phyloP scores from a whole-genome alignment of 2,329 filamentous ascomycete genomes.

The Paracamarosporium sp. region DNA sequence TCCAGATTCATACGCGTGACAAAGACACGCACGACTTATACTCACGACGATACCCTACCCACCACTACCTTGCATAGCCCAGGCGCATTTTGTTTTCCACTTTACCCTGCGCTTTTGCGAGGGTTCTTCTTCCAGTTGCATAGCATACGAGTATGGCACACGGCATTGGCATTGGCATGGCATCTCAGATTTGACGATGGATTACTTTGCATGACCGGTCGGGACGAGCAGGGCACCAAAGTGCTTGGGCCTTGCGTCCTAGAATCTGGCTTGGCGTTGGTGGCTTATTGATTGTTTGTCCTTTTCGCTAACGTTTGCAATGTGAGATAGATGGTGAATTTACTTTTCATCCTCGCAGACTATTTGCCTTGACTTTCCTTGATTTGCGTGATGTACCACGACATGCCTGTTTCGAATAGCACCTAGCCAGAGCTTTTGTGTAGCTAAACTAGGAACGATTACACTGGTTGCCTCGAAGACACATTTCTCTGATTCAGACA shows the following conservation, averaged over 20 bases:
- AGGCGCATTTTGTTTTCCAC: slow-evolving; percentile 29
- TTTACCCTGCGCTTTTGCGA: slow-evolving; percentile 4
- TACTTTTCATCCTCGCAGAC: background rate
- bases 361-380: background rate
- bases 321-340: background rate
- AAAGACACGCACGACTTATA: background rate
- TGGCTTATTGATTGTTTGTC: slow-evolving; percentile 7
- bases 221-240: slow-evolving; percentile 40
- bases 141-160: slow-evolving; percentile 38
- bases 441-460: too few species aligned
- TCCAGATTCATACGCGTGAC: background rate
- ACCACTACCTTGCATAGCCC: slow-evolving; percentile 32
- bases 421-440: too few species aligned
- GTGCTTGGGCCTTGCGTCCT: slow-evolving; percentile 43
- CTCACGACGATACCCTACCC: slow-evolving; percentile 21
- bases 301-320: background rate
- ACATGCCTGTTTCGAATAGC: background rate
- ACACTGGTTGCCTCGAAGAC: too few species aligned
- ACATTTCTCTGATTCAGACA: too few species aligned
- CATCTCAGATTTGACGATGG: slow-evolving; percentile 17
- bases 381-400: background rate
- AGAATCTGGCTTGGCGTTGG: slow-evolving; percentile 37
- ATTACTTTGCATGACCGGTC: slow-evolving; percentile 23
- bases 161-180: slow-evolving; percentile 22
- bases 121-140: slow-evolving; percentile 28